Evolutionary conservation across 2,329 filamentous ascomycete species (phyloP), one percentile per base, ranked within the genome.

Genomic region (Phaeosphaeriaceae sp.): DNA sequence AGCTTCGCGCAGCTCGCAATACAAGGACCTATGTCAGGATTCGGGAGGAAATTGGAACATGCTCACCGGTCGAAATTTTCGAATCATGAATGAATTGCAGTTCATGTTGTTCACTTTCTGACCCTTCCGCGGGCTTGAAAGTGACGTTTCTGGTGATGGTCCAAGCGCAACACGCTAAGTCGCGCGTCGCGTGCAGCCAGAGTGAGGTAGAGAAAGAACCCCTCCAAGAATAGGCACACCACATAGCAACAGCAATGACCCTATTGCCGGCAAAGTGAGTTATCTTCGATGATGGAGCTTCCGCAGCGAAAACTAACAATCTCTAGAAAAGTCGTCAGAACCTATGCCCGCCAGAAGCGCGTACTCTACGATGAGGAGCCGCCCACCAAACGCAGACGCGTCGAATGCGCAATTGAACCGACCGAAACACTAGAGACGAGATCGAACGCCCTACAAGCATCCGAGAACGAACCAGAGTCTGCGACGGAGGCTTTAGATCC

Each of bases 351-450:
- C 62, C 69, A 72, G 48, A 66, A 62, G 47, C 68, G 62, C 48
- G 58, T 68, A 40, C 53, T 71, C 20, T 62, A 65, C 54, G 68
- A 73, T 57, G 71, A 70, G 46, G 74, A 76, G 56, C 73, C 74
- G 21, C 66, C 73, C 10, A 61, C 69, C 33, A 78, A 78, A 58
- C 76, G 75, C 52, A 67, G 73, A 69, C 73, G 76, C 71, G 69
- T 78, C 65, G 69, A 68, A 42, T 56, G 50, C 17, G 47, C 54
- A 9, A 25, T 48, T n/a, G 15, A 17, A 40, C n/a, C 36, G 2
- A n/a, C 2, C 41, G 58, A 63, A 48, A 52, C 48, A 40, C 41
- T 41, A 24, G 19, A 56, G 21, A 6, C 31, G 24, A 21, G 41
- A 21, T 40, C 15, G 51, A 46, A 51, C 13, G 58, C 50, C 1